Evolutionary conservation across 768 basidiomycete genomes (phyloP).

Genomic region (Myochromella boudieri): DNA sequence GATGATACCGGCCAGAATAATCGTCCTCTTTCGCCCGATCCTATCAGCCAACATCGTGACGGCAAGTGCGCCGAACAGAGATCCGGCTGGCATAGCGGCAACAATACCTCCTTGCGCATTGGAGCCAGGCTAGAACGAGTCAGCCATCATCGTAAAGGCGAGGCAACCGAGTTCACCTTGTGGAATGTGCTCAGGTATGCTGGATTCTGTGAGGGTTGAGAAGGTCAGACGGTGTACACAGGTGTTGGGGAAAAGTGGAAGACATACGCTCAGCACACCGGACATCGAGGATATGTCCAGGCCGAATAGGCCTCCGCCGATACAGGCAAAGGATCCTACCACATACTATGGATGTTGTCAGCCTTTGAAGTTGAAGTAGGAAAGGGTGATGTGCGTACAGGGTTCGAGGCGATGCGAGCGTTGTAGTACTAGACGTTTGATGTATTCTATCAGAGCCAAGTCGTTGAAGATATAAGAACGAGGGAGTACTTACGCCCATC

Average conservation of each 20-base stretch:
- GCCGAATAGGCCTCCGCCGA: slow-evolving; percentile 78
- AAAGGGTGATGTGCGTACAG: slow-evolving; percentile 32
- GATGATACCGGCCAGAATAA: slow-evolving; percentile 65
- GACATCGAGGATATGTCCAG: slow-evolving; percentile 85
- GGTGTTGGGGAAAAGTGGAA: not conserved
- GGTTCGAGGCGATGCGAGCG: slow-evolving; percentile 55
- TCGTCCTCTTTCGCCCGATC: slow-evolving; percentile 63
- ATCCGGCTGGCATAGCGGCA: slow-evolving; percentile 79
- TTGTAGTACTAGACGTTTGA: slow-evolving; percentile 39
- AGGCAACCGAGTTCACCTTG: slow-evolving; percentile 23
- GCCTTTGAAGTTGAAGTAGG: not conserved
- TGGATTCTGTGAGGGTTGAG: slow-evolving; percentile 30
- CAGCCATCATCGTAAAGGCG: not conserved
- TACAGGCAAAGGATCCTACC: slow-evolving; percentile 80
- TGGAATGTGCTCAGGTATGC: slow-evolving; percentile 36
- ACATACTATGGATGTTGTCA: slow-evolving; percentile 48
- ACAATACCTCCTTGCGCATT: slow-evolving; percentile 70
- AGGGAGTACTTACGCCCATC: slow-evolving; percentile 17
- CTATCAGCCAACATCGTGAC: slow-evolving; percentile 65
- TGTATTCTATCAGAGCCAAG: not conserved
- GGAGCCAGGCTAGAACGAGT: slow-evolving; percentile 39
- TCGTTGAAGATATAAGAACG: not conserved
- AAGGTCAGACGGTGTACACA: not conserved
- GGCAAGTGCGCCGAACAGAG: slow-evolving; percentile 62
- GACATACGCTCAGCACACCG: slow-evolving; percentile 59